Base-by-base conservation (phyloP, 164 flowering plant species). In the Magnolia officinalis region DNA sequence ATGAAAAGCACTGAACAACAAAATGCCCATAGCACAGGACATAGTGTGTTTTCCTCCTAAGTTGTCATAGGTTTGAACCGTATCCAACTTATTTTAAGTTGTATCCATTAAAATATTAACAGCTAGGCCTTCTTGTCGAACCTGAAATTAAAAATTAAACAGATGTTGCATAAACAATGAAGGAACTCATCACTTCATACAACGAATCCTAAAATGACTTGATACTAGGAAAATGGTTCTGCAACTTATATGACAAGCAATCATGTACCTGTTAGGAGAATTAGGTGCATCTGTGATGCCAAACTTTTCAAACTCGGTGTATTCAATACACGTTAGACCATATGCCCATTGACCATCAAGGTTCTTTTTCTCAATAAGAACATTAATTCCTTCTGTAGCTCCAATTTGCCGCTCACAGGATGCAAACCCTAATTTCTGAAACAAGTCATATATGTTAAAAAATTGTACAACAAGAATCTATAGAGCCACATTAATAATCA, bases 361-460 rank as follows among this genome's bases (percentile, higher is more conserved):
- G 77, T 84, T 88, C 78, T 87, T 90, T 83, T 87, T 90, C 83
- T 96, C 98, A 50, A 96, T 73, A 20, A 96, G 89, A 78, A 93
- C 98, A 89, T 96, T 96, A 72, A 93, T 86, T 82, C 99, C 99
- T 84, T 96, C 99, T 71, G 99, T 93, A 76, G 99, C 99, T 72
- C 96, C 97, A 24, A 75, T 50, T 71, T 82, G 89, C 74, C 97
- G 80, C 82, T 86, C 81, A 79, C 99, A 96, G 0, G 99, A 93
- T 70, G 98, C 99, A 86, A 96, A 96, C 1, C 99, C 99, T 65
- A 96, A 76, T 86, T 96, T 96, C 99, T 96, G 93, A 75, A 72
- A 80, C 21, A 23, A 55, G 51, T 37, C 45, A 37, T 37, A 37
- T 4, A 55, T 55, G 61, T 55, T 16, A 8, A 55, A 4, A 2